Evolutionary conservation across 768 basidiomycete genomes (phyloP).

Genomic region (Terana coerulea): DNA sequence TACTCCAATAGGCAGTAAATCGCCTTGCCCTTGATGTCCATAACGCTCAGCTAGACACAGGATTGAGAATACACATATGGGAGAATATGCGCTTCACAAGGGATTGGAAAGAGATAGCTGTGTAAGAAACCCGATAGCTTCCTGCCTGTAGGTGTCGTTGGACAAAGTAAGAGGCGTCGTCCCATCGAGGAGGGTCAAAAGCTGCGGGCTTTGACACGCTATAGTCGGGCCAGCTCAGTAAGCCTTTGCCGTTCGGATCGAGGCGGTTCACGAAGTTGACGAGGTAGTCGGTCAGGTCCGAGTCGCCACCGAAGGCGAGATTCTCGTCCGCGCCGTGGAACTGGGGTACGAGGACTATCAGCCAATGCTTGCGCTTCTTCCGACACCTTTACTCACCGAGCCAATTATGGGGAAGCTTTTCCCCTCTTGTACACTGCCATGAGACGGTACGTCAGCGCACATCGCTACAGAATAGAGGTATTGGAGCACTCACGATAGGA

Average conservation of each 20-base stretch:
- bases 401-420: no score
- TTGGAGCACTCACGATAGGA: conserved; percentile 18
- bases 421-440: no score
- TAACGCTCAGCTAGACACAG: no score
- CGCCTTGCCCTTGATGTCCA: no score
- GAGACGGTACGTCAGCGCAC: no score
- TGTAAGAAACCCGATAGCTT: conserved; percentile 3
- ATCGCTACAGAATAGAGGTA: neutral
- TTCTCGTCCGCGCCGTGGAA: no score
- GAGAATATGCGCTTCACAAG: neutral
- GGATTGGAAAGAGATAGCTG: conserved; percentile 5
- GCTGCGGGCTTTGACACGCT: neutral
- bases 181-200: conserved; percentile 10
- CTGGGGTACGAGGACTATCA: no score
- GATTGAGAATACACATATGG: no score
- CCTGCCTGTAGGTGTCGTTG: conserved; percentile 2
- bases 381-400: no score
- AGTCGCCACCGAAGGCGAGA: conserved; percentile 30
- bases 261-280: conserved; percentile 40
- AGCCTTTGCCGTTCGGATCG: conserved; percentile 38
- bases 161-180: neutral
- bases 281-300: conserved; percentile 45
- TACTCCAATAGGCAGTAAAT: no score
- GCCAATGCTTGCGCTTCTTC: no score
- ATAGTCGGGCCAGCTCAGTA: conserved; percentile 43